Base-by-base conservation (phyloP, 164 flowering plant species). In the Litsea cubeba region DNA sequence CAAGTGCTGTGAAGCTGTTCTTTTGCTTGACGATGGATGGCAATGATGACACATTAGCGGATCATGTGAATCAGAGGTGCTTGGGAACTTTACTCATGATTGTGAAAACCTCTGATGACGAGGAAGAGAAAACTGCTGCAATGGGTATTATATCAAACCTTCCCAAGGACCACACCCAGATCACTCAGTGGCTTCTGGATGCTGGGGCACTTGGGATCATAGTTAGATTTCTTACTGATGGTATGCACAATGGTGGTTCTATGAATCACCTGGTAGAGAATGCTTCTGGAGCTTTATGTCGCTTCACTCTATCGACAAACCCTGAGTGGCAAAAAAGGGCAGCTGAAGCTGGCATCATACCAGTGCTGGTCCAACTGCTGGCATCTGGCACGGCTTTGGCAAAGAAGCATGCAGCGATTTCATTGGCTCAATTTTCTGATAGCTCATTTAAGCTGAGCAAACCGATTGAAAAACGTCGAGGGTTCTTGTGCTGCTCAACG, bases 1-100 rank as follows among this genome's bases (percentile, higher is more conserved):
- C 86, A 80, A 81, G 78, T 76, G 89, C 89, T 22, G 81, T 89
- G 74, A 87, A 87, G 82, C 80, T 91, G 54, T 81, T 91, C 73
- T 82, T 71, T 75, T 83, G 85, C 84, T 77, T 91, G 79, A 80
- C 83, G 22, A 76, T 84, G 72, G 88, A 81, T 57, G 75, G 81
- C 18, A 82, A 82, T 74, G 71, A 32, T 26, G 77, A 63, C 57
- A 72, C 68, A 24, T 74, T 88, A 23, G 14, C 72, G 28, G 90
- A 86, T 79, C 86, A 87, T 75, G 83, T 87, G 10, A 67, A 54
- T 63, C 84, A 82, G 77, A 85, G 76, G 23, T 81, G 79, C 80
- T 51, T 87, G 70, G 83, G 82, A 68, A 82, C 83, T 40, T 82
- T 89, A 76, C 66, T 88, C 50, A 75, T 20, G 57, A 85, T 88